These are phyloP conservation scores for Verticillium dahliae DNA, from an alignment of 2,329 filamentous ascomycete genomes.

Conservation along the genomic window DNA sequence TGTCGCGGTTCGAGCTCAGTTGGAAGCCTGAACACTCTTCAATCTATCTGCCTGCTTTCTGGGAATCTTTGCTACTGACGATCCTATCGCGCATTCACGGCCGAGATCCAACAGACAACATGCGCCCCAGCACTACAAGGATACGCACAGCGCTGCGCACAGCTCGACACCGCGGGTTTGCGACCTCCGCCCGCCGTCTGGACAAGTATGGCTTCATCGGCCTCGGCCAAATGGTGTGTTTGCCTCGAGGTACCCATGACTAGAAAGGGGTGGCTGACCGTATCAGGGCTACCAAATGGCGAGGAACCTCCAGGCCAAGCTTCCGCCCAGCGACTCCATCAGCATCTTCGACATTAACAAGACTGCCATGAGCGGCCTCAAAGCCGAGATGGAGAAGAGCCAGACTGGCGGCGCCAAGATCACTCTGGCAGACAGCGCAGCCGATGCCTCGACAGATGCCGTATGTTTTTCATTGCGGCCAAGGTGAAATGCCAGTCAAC, in stretches of 20 bases:
- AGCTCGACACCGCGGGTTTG: slow-evolving; percentile 44
- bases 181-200: slow-evolving; percentile 36
- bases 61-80: no score
- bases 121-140: neutral
- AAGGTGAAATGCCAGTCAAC: neutral
- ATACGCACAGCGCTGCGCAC: slow-evolving; percentile 20
- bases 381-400: slow-evolving; percentile 36
- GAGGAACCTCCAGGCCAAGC: slow-evolving; percentile 52
- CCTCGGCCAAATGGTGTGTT: slow-evolving; percentile 52
- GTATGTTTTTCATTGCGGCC: slow-evolving; percentile 29
- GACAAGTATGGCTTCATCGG: slow-evolving; percentile 55
- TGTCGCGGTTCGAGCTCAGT: slow-evolving; percentile 1
- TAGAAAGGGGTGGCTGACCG: neutral
- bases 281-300: slow-evolving; percentile 56
- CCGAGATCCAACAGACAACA: neutral
- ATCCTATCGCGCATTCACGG: no score
- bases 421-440: slow-evolving; percentile 35
- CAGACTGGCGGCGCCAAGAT: slow-evolving; percentile 38
- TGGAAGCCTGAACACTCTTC: slow-evolving; percentile 2
- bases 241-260: neutral
- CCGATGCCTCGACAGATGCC: slow-evolving; percentile 43
- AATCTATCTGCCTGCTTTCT: neutral
- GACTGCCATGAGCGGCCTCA: slow-evolving; percentile 37
- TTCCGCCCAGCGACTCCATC: slow-evolving; percentile 42
- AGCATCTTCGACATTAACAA: slow-evolving; percentile 52